Conservation (phyloP, 805 yeast species). For the Naumovozyma castellii region DNA sequence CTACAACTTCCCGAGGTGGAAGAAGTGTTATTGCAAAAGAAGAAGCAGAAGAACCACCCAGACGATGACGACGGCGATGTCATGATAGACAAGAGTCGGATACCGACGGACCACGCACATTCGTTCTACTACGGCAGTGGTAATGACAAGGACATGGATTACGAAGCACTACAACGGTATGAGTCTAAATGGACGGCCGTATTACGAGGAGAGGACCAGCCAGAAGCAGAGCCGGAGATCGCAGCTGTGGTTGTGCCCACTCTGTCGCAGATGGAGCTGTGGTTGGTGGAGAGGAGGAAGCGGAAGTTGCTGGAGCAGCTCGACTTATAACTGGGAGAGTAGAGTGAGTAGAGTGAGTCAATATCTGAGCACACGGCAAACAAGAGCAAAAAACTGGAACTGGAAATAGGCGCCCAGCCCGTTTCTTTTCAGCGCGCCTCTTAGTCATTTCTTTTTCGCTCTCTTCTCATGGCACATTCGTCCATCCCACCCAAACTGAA, state of each 20-base stretch:
- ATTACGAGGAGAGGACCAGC: slow-evolving; percentile 5
- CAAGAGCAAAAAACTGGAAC: no score
- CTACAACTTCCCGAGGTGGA: slow-evolving; percentile 67
- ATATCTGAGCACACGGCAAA: no score
- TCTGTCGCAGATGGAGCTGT: slow-evolving; percentile 37
- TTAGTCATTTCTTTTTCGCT: no score
- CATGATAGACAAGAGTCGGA: slow-evolving; percentile 3
- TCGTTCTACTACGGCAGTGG: not conserved
- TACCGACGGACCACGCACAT: not conserved
- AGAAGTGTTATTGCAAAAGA: slow-evolving; percentile 33
- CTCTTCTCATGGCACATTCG: no score
- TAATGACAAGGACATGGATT: not conserved
- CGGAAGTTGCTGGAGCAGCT: slow-evolving; percentile 32
- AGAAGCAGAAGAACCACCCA: slow-evolving; percentile 15
- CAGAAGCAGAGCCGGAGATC: slow-evolving; percentile 2
- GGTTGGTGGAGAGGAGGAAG: slow-evolving; percentile 39
- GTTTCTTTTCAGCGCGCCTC: no score
- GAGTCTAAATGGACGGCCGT: slow-evolving; percentile 11
- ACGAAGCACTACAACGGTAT: slow-evolving; percentile 4
- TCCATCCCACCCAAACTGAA: no score
- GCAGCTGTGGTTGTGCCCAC: not conserved
- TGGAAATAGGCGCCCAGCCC: no score
- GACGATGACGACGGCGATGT: slow-evolving; percentile 6
- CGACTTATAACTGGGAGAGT: slow-evolving; percentile 6
- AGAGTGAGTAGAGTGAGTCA: no score